Conservation (phyloP, 2,329 filamentous ascomycete genomes). For the Lachnellula occidentalis region DNA sequence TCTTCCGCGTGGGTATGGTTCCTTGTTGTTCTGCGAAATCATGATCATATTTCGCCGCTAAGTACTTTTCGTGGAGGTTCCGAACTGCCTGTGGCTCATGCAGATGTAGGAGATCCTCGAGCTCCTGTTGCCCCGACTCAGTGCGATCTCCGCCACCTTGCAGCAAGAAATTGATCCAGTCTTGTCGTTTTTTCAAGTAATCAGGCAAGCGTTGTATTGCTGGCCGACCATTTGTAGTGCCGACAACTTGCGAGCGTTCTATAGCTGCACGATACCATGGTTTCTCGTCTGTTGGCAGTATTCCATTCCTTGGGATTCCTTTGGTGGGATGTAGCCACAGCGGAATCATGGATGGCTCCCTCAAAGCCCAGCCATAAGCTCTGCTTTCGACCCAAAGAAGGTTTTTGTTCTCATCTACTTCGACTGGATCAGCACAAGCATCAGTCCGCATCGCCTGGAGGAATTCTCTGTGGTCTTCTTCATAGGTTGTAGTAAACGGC, state of each 20-base stretch:
- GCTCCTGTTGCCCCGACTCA: neutral
- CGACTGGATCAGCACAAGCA: constrained; percentile 11
- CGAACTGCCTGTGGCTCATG: neutral
- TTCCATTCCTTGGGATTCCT: constrained; percentile 14
- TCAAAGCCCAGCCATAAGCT: constrained; percentile 22
- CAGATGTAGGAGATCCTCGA: neutral
- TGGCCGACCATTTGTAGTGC: neutral
- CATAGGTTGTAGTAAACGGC: constrained; percentile 19
- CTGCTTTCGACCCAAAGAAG: constrained; percentile 18
- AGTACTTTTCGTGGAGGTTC: neutral
- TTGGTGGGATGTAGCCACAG: constrained; percentile 23
- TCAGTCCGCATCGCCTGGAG: constrained; percentile 15
- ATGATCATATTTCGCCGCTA: neutral
- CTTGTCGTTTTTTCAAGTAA: neutral
- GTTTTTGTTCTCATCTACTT: constrained; percentile 16
- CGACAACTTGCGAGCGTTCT: neutral
- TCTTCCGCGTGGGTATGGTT: neutral
- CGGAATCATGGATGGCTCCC: constrained; percentile 22
- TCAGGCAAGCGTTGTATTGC: neutral
- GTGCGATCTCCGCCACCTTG: neutral
- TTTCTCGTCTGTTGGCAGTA: neutral
- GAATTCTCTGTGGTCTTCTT: constrained; percentile 18
- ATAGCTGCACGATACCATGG: constrained; percentile 9
- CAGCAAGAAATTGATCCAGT: constrained; percentile 5
- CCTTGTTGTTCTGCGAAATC: neutral